A percentile compares a stretch with the other conserved stretches of the same genome.
Conservation (phyloP, 2,329 filamentous ascomycete species). For the Fusarium torulosum region DNA sequence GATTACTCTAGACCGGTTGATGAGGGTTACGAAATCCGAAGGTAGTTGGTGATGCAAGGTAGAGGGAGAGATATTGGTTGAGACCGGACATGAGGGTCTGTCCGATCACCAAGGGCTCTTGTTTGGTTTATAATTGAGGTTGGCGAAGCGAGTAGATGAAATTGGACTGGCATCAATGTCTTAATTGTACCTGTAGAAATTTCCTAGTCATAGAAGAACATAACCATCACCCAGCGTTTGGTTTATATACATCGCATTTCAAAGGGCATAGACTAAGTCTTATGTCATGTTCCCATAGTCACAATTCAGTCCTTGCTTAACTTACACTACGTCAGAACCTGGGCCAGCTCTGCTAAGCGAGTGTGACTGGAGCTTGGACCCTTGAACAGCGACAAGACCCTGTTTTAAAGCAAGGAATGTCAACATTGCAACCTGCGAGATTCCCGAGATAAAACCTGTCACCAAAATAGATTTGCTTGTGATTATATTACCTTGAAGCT, state of each 20-base stretch:
- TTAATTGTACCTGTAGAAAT: not conserved
- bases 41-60: not conserved
- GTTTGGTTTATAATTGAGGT: not conserved
- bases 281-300: no score
- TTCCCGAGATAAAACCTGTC: not conserved
- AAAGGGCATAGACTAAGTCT: no score
- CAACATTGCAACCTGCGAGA: conserved; percentile 1
- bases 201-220: not conserved
- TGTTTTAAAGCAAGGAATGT: conserved; percentile 17
- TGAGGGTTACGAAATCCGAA: conserved; percentile 5
- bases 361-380: conserved; percentile 16
- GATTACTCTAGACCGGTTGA: not conserved
- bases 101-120: not conserved
- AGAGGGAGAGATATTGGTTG: not conserved
- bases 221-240: not conserved
- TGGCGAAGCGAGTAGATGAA: not conserved
- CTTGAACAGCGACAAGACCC: conserved; percentile 19
- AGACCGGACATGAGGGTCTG: not conserved
- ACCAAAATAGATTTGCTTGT: not conserved
- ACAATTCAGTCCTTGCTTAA: no score
- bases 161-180: not conserved
- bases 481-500: not conserved
- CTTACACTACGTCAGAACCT: no score
- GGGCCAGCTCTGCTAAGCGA: conserved; percentile 34
- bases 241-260: not conserved